phyloP scores from a whole-genome alignment of 2,329 filamentous ascomycete genomes.

The Nigrograna mackinnonii region DNA sequence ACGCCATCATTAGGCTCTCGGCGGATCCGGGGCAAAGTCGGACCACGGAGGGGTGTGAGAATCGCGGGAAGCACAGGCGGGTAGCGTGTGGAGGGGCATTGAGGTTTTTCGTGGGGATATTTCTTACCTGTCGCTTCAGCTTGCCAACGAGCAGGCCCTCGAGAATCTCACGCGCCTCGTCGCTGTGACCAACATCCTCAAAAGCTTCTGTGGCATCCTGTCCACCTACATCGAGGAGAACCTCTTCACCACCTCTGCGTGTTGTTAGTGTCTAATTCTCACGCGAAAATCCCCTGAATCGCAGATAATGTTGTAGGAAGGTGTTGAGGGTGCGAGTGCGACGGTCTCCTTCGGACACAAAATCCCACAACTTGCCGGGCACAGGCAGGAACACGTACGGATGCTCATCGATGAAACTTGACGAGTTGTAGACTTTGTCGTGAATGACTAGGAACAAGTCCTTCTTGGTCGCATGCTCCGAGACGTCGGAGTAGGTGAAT shows the following conservation, averaged over 20 bases:
- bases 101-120: no score
- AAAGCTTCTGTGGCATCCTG: conserved; percentile 98
- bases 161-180: conserved; percentile 95
- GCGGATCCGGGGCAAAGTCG: no score
- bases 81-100: no score
- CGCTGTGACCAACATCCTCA: conserved; percentile 98
- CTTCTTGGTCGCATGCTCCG: conserved; percentile 68
- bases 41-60: no score
- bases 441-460: conserved; percentile 90
- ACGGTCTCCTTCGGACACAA: no score
- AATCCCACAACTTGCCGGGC: no score
- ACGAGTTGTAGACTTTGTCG: conserved; percentile 92
- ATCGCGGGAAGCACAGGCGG: no score
- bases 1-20: no score
- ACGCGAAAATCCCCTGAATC: no score
- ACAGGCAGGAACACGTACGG: conserved; percentile 72
- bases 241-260: conserved; percentile 94
- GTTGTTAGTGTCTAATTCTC: no score
- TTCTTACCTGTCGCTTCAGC: conserved; percentile 40
- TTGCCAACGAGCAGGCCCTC: conserved; percentile 50
- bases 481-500: conserved; percentile 46
- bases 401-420: conserved; percentile 95
- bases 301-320: no score
- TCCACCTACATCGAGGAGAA: conserved; percentile 91
- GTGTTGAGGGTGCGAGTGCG: no score